A percentile compares a stretch with the other conserved stretches of the same genome.
Evolutionary conservation across 306 rosid species (phyloP).

Genomic region (Hippophae tibetana): DNA sequence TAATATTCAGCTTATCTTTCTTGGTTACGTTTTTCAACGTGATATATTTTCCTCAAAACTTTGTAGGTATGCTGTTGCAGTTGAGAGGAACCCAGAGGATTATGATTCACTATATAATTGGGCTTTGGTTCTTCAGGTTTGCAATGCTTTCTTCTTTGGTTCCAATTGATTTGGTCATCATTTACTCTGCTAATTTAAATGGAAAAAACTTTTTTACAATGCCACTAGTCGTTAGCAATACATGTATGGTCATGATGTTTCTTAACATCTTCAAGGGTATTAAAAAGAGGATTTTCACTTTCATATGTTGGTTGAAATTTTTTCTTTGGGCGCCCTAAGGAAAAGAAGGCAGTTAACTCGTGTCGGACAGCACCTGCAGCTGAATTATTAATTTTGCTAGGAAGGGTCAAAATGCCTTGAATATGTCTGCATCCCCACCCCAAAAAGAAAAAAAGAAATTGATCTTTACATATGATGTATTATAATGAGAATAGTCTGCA

Average conservation of each 20-base stretch:
- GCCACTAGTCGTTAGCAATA: not conserved
- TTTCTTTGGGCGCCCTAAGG: not conserved
- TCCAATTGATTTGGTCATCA: constrained; percentile 3
- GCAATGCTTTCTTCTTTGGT: constrained; percentile 22
- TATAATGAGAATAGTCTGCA: not conserved
- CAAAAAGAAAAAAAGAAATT: too few relatives aligned
- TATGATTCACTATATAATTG: constrained; percentile 95
- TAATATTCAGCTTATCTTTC: constrained; percentile 7
- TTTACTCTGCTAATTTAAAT: constrained; percentile 4
- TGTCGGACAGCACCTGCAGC: not conserved
- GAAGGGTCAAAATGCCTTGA: not conserved
- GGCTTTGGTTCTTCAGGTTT: constrained; percentile 98
- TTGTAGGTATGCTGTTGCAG: constrained; percentile 87
- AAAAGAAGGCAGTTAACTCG: not conserved
- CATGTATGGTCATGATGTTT: constrained; percentile 9
- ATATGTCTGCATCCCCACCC: constrained; percentile 3
- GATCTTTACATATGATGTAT: not conserved
- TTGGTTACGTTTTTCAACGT: not conserved
- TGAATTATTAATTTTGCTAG: not conserved
- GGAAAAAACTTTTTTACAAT: constrained; percentile 3
- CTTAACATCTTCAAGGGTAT: not conserved
- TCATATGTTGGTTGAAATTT: constrained; percentile 1
- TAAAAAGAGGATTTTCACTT: constrained; percentile 3
- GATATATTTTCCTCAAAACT: constrained; percentile 8
- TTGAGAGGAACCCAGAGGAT: constrained; percentile 87